These are phyloP conservation scores for Apophysomyces ossiformis DNA, from an alignment of 371 early-diverging fungal species.

Conservation along the genomic window DNA sequence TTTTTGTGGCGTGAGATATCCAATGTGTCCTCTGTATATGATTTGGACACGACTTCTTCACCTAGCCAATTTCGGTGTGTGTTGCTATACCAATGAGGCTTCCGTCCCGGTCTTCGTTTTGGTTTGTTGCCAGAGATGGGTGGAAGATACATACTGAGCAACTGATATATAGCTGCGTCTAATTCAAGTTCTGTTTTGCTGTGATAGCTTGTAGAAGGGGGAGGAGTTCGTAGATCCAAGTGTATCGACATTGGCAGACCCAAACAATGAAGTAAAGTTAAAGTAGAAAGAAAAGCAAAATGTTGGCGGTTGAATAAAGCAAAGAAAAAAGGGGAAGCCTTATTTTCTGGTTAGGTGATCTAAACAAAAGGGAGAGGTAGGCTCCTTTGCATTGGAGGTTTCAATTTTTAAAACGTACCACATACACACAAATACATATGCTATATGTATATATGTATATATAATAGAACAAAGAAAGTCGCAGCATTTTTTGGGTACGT, in stretches of 20 bases:
- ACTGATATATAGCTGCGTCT: not conserved
- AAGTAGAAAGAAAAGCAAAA: not conserved
- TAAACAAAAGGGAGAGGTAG: not conserved
- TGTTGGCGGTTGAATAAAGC: no score
- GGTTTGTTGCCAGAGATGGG: not conserved
- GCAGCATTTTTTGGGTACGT: constrained; percentile 5
- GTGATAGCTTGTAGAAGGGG: not conserved
- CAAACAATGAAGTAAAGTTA: not conserved
- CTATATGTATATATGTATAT: not conserved
- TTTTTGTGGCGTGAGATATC: not conserved
- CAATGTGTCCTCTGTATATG: not conserved
- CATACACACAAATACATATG: not conserved
- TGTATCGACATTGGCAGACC: not conserved
- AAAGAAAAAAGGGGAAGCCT: no score
- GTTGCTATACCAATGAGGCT: not conserved
- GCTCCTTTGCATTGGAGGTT: not conserved
- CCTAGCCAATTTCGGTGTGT: constrained; percentile 5
- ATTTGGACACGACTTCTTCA: not conserved
- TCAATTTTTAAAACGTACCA: not conserved
- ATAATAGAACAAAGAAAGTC: not conserved
- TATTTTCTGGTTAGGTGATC: no score
- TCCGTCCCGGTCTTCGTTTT: not conserved
- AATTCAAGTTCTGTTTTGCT: not conserved
- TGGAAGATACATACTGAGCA: not conserved
- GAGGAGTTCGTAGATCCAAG: not conserved